phyloP scores from a whole-genome alignment of 2,329 filamentous ascomycete species.

The Scedosporium apiospermum region DNA sequence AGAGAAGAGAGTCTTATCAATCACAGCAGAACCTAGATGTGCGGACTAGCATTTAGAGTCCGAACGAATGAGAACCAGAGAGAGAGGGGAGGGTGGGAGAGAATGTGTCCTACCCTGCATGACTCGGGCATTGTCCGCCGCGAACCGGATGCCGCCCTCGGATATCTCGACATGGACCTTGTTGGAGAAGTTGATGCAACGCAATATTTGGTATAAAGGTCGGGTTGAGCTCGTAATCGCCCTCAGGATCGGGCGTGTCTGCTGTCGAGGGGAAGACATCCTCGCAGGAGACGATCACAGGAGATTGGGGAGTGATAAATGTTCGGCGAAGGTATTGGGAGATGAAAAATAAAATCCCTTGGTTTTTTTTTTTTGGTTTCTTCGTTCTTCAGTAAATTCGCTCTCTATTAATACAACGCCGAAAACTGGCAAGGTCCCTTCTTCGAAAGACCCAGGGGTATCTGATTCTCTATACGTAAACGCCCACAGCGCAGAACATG shows the following conservation, averaged over 20 bases:
- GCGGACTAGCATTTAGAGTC: conserved; percentile 6
- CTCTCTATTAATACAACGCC: conserved; percentile 7
- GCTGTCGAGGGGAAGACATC: conserved; percentile 5
- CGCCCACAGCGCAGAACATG: conserved; percentile 97
- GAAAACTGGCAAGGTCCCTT: conserved; percentile 15
- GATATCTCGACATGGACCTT: conserved; percentile 64
- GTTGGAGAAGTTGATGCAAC: conserved; percentile 49
- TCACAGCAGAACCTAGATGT: conserved; percentile 51
- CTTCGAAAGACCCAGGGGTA: conserved; percentile 28
- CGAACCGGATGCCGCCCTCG: conserved; percentile 76
- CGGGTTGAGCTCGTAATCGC: conserved; percentile 71
- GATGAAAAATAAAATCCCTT: background rate
- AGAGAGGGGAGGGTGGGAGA: no score
- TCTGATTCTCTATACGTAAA: conserved; percentile 68
- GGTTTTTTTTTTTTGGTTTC: conserved; percentile 6
- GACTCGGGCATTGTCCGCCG: conserved; percentile 76
- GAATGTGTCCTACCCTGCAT: conserved; percentile 62
- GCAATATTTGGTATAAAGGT: conserved; percentile 56
- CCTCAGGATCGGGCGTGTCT: conserved; percentile 51
- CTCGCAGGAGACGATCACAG: conserved; percentile 11
- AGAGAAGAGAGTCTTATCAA: conserved; percentile 83
- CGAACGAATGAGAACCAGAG: background rate
- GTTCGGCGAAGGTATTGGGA: conserved; percentile 10
- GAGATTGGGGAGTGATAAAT: conserved; percentile 13
- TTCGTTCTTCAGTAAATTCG: no score